A percentile compares a stretch with the other conserved stretches of the same genome.
These are phyloP conservation scores for Cryoendolithus antarcticus DNA, from an alignment of 2,329 filamentous ascomycete species.

Conservation along the genomic window DNA sequence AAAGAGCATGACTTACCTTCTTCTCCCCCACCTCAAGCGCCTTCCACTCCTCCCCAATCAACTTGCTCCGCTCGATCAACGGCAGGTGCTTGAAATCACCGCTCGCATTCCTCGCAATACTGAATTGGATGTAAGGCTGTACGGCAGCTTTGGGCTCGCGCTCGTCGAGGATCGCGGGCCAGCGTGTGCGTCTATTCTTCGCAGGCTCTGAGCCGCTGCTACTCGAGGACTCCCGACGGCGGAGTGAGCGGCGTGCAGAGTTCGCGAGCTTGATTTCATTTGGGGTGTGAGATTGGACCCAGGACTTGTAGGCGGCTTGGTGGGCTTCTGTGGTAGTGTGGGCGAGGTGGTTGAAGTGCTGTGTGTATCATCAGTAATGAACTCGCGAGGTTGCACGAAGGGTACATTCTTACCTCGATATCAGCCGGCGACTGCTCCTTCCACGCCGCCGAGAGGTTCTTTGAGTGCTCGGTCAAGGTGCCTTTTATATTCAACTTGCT, in stretches of 20 bases:
- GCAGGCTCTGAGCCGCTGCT: slow-evolving; percentile 6
- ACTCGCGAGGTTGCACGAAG: slow-evolving; percentile 6
- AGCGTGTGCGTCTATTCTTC: slow-evolving; percentile 6
- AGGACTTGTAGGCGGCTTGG: slow-evolving; percentile 35
- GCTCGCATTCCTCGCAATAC: slow-evolving; percentile 29
- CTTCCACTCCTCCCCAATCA: slow-evolving; percentile 38
- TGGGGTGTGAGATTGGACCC: slow-evolving; percentile 43
- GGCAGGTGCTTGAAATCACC: slow-evolving; percentile 40
- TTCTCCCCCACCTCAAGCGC: slow-evolving; percentile 34
- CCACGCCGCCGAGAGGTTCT: slow-evolving; percentile 33
- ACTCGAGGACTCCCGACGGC: slow-evolving; percentile 8
- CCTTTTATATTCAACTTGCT: too few species aligned
- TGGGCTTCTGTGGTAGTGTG: slow-evolving; percentile 35
- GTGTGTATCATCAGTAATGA: slow-evolving; percentile 9
- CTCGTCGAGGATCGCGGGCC: slow-evolving; percentile 39
- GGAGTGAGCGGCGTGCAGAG: slow-evolving; percentile 35
- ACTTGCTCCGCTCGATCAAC: slow-evolving; percentile 26
- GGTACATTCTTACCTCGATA: slow-evolving; percentile 29
- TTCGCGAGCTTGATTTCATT: slow-evolving; percentile 49
- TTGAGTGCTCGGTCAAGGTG: slow-evolving; percentile 20
- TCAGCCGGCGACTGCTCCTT: slow-evolving; percentile 31
- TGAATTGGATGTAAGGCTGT: slow-evolving; percentile 33
- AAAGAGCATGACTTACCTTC: slow-evolving; percentile 26
- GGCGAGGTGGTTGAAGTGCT: slow-evolving; percentile 44
- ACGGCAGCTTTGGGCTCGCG: slow-evolving; percentile 36